phyloP scores from a whole-genome alignment of 208 protist species.

The Angomonas ambiguus region DNA sequence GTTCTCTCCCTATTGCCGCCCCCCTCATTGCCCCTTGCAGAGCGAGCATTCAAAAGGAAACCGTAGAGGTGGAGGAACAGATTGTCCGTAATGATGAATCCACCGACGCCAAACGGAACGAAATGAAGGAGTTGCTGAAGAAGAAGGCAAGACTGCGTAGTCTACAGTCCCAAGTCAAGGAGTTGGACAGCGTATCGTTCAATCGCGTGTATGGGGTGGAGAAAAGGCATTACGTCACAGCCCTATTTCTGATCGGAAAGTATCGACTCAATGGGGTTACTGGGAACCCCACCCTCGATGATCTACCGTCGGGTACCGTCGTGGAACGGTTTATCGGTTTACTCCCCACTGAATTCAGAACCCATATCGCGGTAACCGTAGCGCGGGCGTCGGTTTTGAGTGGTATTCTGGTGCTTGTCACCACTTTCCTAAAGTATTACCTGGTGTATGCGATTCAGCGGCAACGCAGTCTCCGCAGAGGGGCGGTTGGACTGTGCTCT shows the following conservation, averaged over 20 bases:
- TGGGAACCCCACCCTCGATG: conserved; percentile 13
- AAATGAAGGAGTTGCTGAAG: conserved; percentile 44
- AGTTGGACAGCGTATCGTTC: conserved; percentile 11
- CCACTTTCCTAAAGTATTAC: not conserved
- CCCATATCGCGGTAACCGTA: not conserved
- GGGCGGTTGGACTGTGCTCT: not conserved
- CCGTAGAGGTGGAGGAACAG: conserved; percentile 10
- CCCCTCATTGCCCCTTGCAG: conserved; percentile 23
- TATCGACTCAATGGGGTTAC: conserved; percentile 31
- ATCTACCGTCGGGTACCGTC: conserved; percentile 14
- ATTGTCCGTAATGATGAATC: conserved; percentile 62
- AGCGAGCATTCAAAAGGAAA: conserved; percentile 5
- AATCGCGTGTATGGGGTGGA: conserved; percentile 13
- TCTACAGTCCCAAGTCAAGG: conserved; percentile 12
- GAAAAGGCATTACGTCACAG: conserved; percentile 27
- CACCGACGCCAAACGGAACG: conserved; percentile 38
- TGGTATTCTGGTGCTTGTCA: not conserved
- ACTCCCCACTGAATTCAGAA: not conserved
- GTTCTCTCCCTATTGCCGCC: conserved; percentile 10
- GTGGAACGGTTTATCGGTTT: conserved; percentile 21
- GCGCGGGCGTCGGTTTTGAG: not conserved
- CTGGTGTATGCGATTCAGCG: not conserved
- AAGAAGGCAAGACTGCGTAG: conserved; percentile 24
- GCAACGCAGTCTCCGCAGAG: not conserved
- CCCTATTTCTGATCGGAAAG: conserved; percentile 41